Conservation (phyloP, 306 rosid genomes). For the Mimosa bimucronata region DNA sequence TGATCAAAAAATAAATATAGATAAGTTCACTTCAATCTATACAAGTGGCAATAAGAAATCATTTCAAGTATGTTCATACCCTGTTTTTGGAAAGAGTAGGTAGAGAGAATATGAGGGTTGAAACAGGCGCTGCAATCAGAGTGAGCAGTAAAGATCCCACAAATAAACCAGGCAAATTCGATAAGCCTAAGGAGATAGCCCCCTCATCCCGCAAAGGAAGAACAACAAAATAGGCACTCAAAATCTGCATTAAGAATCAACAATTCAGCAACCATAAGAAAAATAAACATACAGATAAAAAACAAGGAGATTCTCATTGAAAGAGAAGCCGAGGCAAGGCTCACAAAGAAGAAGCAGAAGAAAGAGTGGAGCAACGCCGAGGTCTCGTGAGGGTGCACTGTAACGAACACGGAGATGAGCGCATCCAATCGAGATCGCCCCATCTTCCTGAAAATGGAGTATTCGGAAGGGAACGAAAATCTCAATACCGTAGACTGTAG, state of each 20-base stretch:
- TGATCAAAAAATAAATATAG: conserved; percentile 17
- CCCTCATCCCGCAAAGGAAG: conserved; percentile 98
- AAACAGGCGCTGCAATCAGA: conserved; percentile 81
- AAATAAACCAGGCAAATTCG: conserved; percentile 79
- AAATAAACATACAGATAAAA: not conserved
- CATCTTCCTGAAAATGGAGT: conserved; percentile 32
- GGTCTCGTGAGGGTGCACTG: conserved; percentile 90
- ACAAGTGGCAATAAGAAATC: not conserved
- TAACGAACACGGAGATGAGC: conserved; percentile 65
- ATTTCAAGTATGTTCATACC: conserved; percentile 43
- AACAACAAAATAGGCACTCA: conserved; percentile 94
- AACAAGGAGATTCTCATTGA: not conserved
- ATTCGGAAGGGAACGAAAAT: not conserved
- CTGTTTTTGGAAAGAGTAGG: conserved; percentile 75
- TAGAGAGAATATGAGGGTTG: conserved; percentile 79
- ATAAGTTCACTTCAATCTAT: not conserved
- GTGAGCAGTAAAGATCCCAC: conserved; percentile 86
- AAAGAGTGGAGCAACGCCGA: conserved; percentile 78
- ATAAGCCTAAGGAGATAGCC: conserved; percentile 85
- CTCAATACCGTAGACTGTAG: not conserved
- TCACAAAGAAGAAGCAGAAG: conserved; percentile 91
- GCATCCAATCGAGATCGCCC: conserved; percentile 59
- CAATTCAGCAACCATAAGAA: not conserved
- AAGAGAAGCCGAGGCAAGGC: conserved; percentile 35
- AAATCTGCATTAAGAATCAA: conserved; percentile 53